Evolutionary conservation across 805 yeast genomes (phyloP).

Genomic region (Lipomyces kockii): DNA sequence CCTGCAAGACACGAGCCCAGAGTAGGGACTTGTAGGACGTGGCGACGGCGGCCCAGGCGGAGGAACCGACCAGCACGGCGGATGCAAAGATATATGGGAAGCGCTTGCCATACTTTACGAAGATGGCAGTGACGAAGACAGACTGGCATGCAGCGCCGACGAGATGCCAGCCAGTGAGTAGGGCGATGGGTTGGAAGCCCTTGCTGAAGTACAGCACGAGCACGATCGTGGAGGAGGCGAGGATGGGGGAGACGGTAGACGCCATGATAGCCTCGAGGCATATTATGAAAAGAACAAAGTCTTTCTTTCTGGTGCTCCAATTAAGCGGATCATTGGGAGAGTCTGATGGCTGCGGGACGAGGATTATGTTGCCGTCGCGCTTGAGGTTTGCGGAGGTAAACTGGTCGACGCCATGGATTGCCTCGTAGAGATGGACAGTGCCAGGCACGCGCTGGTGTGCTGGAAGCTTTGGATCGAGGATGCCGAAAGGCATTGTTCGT

Average conservation of each 20-base stretch:
- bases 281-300: slow-evolving; percentile 24
- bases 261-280: slow-evolving; percentile 34
- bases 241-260: slow-evolving; percentile 29
- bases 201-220: slow-evolving; percentile 25
- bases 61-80: slow-evolving; percentile 25
- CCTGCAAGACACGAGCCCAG: slow-evolving; percentile 47
- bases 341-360: slow-evolving; percentile 68
- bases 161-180: slow-evolving; percentile 36
- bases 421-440: slow-evolving; percentile 29
- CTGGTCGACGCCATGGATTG: slow-evolving; percentile 3
- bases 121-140: slow-evolving; percentile 29
- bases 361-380: slow-evolving; percentile 52
- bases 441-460: slow-evolving; percentile 26
- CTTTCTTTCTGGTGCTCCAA: slow-evolving; percentile 52
- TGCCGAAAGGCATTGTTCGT: slow-evolving; percentile 28
- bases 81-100: slow-evolving; percentile 30
- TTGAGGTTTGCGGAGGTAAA: slow-evolving; percentile 42
- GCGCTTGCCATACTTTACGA: slow-evolving; percentile 36
- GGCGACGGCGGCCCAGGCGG: slow-evolving; percentile 35
- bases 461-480: slow-evolving; percentile 26
- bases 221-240: slow-evolving; percentile 33
- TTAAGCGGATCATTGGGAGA: slow-evolving; percentile 74
- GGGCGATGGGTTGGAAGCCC: slow-evolving; percentile 28
- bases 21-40: slow-evolving; percentile 33
- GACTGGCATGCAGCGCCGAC: slow-evolving; percentile 31